phyloP scores from a whole-genome alignment of 1,284 basidiomycete genomes.

The Sporisorium iseilematis-ciliati region DNA sequence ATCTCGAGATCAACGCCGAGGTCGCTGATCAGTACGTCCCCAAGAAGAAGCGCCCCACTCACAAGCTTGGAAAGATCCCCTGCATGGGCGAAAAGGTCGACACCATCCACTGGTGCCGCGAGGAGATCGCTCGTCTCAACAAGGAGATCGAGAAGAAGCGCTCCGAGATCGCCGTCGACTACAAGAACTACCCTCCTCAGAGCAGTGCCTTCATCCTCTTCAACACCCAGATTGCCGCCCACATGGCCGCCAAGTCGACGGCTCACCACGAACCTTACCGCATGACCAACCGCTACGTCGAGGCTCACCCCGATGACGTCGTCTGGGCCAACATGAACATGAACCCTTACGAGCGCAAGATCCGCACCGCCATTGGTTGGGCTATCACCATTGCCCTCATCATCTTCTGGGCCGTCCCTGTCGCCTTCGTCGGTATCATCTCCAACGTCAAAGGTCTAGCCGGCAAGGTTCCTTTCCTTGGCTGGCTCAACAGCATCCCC shows the following conservation, averaged over 20 bases:
- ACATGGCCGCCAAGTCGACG: conserved; percentile 53
- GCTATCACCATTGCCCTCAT: conserved; percentile 76
- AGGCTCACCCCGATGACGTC: conserved; percentile 75
- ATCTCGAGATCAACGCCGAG: conserved; percentile 56
- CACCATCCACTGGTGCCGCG: conserved; percentile 83
- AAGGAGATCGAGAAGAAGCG: conserved; percentile 74
- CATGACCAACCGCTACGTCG: conserved; percentile 60
- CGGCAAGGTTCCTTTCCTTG: conserved; percentile 77
- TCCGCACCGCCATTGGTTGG: conserved; percentile 74
- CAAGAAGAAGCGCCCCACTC: conserved; percentile 77
- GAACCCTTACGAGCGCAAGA: conserved; percentile 86
- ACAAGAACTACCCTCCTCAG: conserved; percentile 74
- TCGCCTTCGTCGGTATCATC: conserved; percentile 83
- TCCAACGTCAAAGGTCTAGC: conserved; percentile 85
- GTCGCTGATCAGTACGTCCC: conserved; percentile 63
- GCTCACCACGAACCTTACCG: conserved; percentile 64
- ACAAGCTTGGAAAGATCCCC: conserved; percentile 78
- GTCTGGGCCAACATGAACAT: conserved; percentile 88
- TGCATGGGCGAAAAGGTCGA: conserved; percentile 82
- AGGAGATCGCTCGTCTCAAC: conserved; percentile 74
- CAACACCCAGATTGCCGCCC: conserved; percentile 84
- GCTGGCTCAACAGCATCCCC: conserved; percentile 81
- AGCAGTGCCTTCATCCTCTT: conserved; percentile 84
- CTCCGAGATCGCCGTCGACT: conserved; percentile 75
- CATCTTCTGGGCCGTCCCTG: conserved; percentile 74